These are phyloP conservation scores for Haemoproteus tartakovskyi DNA, from an alignment of 169 alveolate genomes.

Conservation along the genomic window DNA sequence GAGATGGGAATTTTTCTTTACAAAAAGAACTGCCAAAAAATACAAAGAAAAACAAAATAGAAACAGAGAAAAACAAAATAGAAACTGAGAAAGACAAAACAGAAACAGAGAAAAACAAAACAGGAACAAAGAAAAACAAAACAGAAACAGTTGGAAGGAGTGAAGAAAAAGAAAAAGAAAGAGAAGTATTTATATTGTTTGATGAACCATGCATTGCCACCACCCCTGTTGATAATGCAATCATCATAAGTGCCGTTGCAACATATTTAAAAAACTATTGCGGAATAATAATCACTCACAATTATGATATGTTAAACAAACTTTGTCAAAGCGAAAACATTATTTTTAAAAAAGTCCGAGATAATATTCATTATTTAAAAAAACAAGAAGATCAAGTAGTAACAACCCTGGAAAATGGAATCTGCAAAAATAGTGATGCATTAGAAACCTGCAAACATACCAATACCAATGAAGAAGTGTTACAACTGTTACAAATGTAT, in stretches of 20 bases:
- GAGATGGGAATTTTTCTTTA: slow-evolving; percentile 23
- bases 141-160: no score
- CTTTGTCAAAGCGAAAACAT: slow-evolving; percentile 44
- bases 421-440: slow-evolving; percentile 60
- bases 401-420: slow-evolving; percentile 30
- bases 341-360: slow-evolving; percentile 36
- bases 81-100: no score
- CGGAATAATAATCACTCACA: slow-evolving; percentile 63
- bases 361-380: slow-evolving; percentile 18
- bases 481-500: slow-evolving; percentile 17
- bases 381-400: background rate
- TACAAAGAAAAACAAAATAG: no score
- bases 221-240: slow-evolving; percentile 59
- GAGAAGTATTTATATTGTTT: slow-evolving; percentile 43
- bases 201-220: slow-evolving; percentile 66
- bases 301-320: slow-evolving; percentile 49
- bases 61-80: no score
- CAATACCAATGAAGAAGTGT: slow-evolving; percentile 6
- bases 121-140: no score
- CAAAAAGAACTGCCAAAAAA: background rate
- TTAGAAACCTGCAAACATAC: slow-evolving; percentile 61
- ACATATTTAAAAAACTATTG: slow-evolving; percentile 51
- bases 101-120: no score
- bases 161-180: no score
- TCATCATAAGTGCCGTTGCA: slow-evolving; percentile 54